These are phyloP conservation scores for Xylaria sp. DNA, from an alignment of 495 filamentous ascomycete species.

Conservation along the genomic window DNA sequence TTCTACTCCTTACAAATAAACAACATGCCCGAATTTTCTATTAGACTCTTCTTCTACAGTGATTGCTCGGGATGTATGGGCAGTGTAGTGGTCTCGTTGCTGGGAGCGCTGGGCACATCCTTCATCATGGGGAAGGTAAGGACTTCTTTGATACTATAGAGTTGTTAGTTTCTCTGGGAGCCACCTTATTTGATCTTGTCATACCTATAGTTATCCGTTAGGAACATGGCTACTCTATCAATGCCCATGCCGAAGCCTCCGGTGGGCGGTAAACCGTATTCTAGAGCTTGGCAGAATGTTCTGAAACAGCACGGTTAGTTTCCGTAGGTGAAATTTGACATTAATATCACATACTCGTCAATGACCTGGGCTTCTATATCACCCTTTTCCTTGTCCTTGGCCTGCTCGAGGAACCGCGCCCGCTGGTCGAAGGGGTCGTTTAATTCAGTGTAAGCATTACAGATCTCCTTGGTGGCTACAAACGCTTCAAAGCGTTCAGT, in stretches of 20 bases:
- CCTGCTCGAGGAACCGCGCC: constrained; percentile 95
- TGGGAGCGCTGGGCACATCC: constrained; percentile 21
- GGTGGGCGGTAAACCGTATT: constrained; percentile 89
- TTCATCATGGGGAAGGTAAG: constrained; percentile 82
- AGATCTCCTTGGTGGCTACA: constrained; percentile 96
- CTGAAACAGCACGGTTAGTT: constrained; percentile 47
- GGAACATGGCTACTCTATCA: constrained; percentile 95
- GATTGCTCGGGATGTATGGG: constrained; percentile 22
- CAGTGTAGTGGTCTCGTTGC: constrained; percentile 27
- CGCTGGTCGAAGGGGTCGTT: constrained; percentile 97
- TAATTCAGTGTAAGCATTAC: constrained; percentile 96
- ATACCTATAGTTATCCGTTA: constrained; percentile 82
- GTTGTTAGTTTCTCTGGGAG: neutral
- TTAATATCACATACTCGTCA: constrained; percentile 69
- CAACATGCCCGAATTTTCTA: neutral
- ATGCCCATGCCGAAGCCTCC: constrained; percentile 98
- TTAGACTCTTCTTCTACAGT: constrained; percentile 3
- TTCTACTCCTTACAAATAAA: neutral
- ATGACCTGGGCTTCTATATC: constrained; percentile 96
- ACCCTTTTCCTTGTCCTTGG: constrained; percentile 91
- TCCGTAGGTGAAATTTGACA: neutral
- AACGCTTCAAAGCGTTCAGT: constrained; percentile 98
- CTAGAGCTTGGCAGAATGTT: constrained; percentile 80
- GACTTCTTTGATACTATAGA: constrained; percentile 82
- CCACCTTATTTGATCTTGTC: constrained; percentile 31